A percentile compares a stretch with the other conserved stretches of the same genome.
These are phyloP conservation scores for Aspergillus sp. DNA, from an alignment of 2,329 filamentous ascomycete species.

Conservation along the genomic window DNA sequence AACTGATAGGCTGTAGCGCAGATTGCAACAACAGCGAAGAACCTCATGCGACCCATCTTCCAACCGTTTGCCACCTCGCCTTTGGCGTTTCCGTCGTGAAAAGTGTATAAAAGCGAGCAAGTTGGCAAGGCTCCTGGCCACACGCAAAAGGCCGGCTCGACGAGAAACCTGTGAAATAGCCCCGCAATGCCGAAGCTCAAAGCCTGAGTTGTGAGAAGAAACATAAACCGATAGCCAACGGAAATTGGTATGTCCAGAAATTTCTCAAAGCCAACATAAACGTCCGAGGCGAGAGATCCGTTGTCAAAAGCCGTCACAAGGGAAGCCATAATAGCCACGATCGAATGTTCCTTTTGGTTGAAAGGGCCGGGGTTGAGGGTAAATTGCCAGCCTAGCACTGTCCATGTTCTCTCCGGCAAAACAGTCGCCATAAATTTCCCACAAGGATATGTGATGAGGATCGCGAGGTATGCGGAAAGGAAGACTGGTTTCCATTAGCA, in stretches of 20 bases:
- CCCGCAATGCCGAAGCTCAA: conserved; percentile 64
- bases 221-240: conserved; percentile 20
- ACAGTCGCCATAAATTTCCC: conserved; percentile 2
- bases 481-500: neutral
- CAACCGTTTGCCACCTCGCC: conserved; percentile 34
- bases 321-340: conserved; percentile 10
- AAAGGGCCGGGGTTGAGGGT: conserved; percentile 7
- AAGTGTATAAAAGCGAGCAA: conserved; percentile 24
- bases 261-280: conserved; percentile 15
- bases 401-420: conserved; percentile 2
- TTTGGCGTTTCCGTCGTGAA: conserved; percentile 33
- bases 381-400: conserved; percentile 2
- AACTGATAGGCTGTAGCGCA: conserved; percentile 27
- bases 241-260: conserved; percentile 8
- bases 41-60: conserved; percentile 31
- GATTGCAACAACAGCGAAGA: conserved; percentile 18
- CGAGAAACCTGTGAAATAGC: conserved; percentile 57
- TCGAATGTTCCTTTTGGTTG: conserved; percentile 8
- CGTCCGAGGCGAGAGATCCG: conserved; percentile 9
- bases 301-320: conserved; percentile 7
- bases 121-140: conserved; percentile 47
- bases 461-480: neutral
- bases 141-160: conserved; percentile 54
- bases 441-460: conserved; percentile 3
- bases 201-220: conserved; percentile 58